Base-by-base conservation (phyloP, 352 stramenopile species). In the Globisporangium recalcitrans region DNA sequence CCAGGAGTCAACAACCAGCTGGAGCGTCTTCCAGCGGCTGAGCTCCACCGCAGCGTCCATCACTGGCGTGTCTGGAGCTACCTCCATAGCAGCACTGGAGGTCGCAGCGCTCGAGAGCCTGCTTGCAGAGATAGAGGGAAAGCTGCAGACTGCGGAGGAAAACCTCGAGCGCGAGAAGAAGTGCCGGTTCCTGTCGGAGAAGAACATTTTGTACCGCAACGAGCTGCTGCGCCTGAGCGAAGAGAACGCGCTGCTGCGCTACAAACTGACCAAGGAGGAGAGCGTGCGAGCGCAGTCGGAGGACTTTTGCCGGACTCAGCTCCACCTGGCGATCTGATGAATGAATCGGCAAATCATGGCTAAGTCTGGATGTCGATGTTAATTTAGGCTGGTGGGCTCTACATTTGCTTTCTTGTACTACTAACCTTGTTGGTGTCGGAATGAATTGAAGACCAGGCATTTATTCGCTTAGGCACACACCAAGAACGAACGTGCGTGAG, bases 121-220 rank as follows among this genome's bases (percentile, higher is more conserved):
- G 31, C 57, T 78, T 26, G 36, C 65, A 24, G 68, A 70, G 19
- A 70, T 79, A 63, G 67, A 79, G 54, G 64, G 31, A 22, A 77
- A 67, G 34, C 55, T 73, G 21, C 46, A 27, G 13, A 68, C 9
- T 42, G 52, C 87, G 21, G 76, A 88, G 42, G 56, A 73, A 32
- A 69, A 63, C 8, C 65, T 89, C 40, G 73, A 79, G 54, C 71
- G 78, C 40, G 82, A 91, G 52, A 78, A 80, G 29, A 91, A 90
- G 55, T 89, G 82, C 57, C 82, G 80, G 32, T 85, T 86, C 32
- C 70, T 91, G 22, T 73, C 78, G 4, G 82, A 91, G 64, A 73
- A 89, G 68, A 89, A 88, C 62, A 84, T 88, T 32, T 21, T 91
- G 27, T 91, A 91, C 32, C 80, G 82, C 61, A 87, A 87, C 31